Evolutionary conservation across 1,139 yeast species (phyloP).

Genomic region (Geotrichum fermentans): DNA sequence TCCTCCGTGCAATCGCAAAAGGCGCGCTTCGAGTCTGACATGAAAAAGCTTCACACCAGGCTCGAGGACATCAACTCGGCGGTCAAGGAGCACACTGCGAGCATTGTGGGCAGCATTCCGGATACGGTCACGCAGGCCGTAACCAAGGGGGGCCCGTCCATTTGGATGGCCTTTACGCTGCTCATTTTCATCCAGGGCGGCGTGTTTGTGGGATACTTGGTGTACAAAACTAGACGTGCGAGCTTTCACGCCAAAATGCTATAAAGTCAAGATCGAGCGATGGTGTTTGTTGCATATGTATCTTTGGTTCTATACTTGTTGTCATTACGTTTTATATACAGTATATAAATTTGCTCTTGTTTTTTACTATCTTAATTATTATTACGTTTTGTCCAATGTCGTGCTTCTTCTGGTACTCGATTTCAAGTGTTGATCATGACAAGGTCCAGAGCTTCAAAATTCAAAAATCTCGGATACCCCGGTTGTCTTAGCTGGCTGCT

Average conservation of each 20-base stretch:
- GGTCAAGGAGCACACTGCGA: constrained; percentile 30
- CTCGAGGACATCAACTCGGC: constrained; percentile 26
- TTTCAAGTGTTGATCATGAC: too few species aligned
- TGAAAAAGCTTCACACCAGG: constrained; percentile 25
- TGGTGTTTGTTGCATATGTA: too few species aligned
- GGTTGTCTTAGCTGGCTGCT: too few species aligned
- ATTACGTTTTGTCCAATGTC: too few species aligned
- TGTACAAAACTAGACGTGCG: constrained; percentile 29
- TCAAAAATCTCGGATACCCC: too few species aligned
- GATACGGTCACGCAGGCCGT: constrained; percentile 32
- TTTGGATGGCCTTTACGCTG: constrained; percentile 30
- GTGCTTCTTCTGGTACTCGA: too few species aligned
- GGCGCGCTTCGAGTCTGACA: constrained; percentile 22
- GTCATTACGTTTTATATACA: too few species aligned
- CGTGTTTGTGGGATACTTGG: constrained; percentile 30
- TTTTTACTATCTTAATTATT: too few species aligned
- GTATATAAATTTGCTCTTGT: too few species aligned
- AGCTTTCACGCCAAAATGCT: constrained; percentile 34
- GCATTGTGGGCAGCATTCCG: constrained; percentile 29
- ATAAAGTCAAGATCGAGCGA: too few species aligned
- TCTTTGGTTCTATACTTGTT: too few species aligned
- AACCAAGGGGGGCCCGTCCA: constrained; percentile 31
- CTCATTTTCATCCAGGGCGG: constrained; percentile 31
- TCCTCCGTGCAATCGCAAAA: constrained; percentile 20
- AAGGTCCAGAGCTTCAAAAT: too few species aligned